Conservation (phyloP, 2,329 filamentous ascomycete genomes). For the Alternaria gansuensis region DNA sequence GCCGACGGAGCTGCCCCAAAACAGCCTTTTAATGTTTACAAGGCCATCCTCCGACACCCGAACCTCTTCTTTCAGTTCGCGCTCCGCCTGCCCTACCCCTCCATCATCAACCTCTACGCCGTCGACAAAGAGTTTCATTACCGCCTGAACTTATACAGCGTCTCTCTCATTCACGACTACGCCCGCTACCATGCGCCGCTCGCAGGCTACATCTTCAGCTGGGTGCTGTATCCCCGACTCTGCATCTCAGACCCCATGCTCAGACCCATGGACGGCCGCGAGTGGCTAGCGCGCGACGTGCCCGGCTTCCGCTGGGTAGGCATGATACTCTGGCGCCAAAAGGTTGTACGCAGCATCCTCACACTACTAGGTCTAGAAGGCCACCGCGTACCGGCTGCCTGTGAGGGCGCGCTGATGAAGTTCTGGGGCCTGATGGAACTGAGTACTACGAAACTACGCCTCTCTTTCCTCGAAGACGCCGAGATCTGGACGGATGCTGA, state of each 20-base stretch:
- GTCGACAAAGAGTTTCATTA: slow-evolving; percentile 55
- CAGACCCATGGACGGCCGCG: slow-evolving; percentile 54
- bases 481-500: slow-evolving; percentile 67
- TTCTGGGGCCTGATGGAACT: slow-evolving; percentile 79
- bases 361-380: slow-evolving; percentile 68
- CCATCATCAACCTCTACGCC: slow-evolving; percentile 47
- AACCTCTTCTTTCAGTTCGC: slow-evolving; percentile 51
- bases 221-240: slow-evolving; percentile 65
- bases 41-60: slow-evolving; percentile 46
- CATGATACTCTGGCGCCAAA: slow-evolving; percentile 63
- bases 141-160: slow-evolving; percentile 61
- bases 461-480: slow-evolving; percentile 62
- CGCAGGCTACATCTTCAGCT: slow-evolving; percentile 67
- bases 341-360: slow-evolving; percentile 65
- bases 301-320: slow-evolving; percentile 73
- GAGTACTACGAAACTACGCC: slow-evolving; percentile 64
- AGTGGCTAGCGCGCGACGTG: slow-evolving; percentile 54
- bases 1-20: neutral
- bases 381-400: slow-evolving; percentile 60
- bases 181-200: slow-evolving; percentile 64
- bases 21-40: slow-evolving; percentile 47
- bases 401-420: slow-evolving; percentile 62
- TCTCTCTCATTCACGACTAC: slow-evolving; percentile 64
- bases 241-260: slow-evolving; percentile 69
- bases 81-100: slow-evolving; percentile 33